Base-by-base conservation (phyloP, 2,329 filamentous ascomycete species). In the Hymenoscyphus linearis region DNA sequence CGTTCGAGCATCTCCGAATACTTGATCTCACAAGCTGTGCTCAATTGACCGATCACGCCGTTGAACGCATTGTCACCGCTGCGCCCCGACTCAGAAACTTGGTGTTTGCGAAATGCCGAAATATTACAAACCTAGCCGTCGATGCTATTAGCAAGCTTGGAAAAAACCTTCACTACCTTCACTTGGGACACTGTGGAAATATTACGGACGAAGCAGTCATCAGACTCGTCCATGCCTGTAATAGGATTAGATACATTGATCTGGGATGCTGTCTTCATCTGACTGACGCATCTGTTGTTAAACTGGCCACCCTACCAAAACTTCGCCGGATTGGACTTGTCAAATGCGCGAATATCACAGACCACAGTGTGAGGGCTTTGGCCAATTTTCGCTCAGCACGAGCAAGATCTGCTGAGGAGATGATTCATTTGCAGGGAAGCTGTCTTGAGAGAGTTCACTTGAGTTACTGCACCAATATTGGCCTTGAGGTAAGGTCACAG, bases 111-210 rank as follows among this genome's bases (percentile, higher is more conserved):
- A 99, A 99, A 77, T 99, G 95, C 75, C 85, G 89, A 66, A 88
- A 93, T 70, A 90, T 99, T 70, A 98, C 95, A 1, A 93, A 99
- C 76, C 83, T 85, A 54, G 88, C 93, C 9, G 92, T 99, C 9
- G 81, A 89, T 68, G 88, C 93, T 60, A 98, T 99, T 65, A 88
- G 92, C 60, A 88, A 85, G 69, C 82, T 99, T 3, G 92, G 93
- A 64, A 98, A 97, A 79, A 99, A 98, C 70, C 78, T 99, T 59
- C 95, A 99, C 75, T 98, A 96, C 74, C 88, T 99, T 58, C 95
- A 99, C 72, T 82, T 99, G 1, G 95, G 95, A 10, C 95, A 99
- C 74, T 99, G 95, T 75, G 85, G 85, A 31, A 86, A 93, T 54
- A 93, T 99, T 71, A 97, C 93, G 0, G 95, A 99, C 71, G 82